These are phyloP conservation scores for Corynascus novoguineensis DNA, from an alignment of 495 filamentous ascomycete species.

Conservation along the genomic window DNA sequence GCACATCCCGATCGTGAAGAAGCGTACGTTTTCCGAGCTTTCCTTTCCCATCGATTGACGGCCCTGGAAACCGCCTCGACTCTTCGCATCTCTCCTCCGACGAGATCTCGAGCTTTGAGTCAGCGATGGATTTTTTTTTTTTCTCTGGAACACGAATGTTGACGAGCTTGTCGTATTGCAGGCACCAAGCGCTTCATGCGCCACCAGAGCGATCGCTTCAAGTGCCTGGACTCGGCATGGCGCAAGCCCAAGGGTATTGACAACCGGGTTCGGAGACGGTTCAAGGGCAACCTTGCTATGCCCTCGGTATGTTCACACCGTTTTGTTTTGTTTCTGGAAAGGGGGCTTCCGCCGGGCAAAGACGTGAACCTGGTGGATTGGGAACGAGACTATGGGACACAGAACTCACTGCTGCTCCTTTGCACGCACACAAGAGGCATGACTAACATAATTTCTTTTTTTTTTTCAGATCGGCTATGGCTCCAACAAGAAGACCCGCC, in stretches of 20 bases:
- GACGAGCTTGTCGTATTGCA: constrained; percentile 36
- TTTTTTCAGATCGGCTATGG: constrained; percentile 83
- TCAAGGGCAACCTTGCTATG: constrained; percentile 93
- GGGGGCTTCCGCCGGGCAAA: not conserved
- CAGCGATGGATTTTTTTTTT: constrained; percentile 1
- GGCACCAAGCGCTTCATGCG: constrained; percentile 87
- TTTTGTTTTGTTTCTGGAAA: too few relatives aligned
- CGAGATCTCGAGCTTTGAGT: not conserved
- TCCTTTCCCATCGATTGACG: constrained; percentile 15
- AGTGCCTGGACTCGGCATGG: constrained; percentile 78
- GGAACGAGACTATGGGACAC: constrained; percentile 7
- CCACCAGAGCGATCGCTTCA: constrained; percentile 96
- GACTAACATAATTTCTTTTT: constrained; percentile 19
- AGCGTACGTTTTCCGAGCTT: constrained; percentile 64
- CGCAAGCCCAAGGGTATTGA: constrained; percentile 99
- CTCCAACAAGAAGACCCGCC: constrained; percentile 95
- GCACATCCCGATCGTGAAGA: constrained; percentile 99
- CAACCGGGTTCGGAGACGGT: constrained; percentile 73
- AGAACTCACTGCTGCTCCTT: not conserved
- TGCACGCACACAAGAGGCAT: not conserved
- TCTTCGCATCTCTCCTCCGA: constrained; percentile 1
- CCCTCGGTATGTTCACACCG: constrained; percentile 72
- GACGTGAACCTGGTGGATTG: not conserved
- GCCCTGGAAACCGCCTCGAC: constrained; percentile 6
- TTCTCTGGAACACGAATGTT: constrained; percentile 16